Evolutionary conservation across 257 asterid species (phyloP), one percentile per base, ranked within the genome.

Genomic region (Ilex asprella): DNA sequence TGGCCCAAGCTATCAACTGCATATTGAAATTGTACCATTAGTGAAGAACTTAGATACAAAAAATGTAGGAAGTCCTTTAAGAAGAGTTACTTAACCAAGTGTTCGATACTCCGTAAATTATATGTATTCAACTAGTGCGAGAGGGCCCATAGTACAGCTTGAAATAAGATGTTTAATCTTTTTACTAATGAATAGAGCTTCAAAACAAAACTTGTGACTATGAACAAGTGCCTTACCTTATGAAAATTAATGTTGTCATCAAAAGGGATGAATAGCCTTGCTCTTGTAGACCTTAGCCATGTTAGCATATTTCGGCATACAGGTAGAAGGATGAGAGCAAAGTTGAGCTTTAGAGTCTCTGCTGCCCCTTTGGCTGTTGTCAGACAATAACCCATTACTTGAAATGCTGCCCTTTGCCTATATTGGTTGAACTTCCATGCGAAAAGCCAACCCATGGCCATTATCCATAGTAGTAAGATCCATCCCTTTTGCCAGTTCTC

Each of bases 361-460:
- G 97, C 97, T 10, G 97, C 96, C 7, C 97, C 97, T 67, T 90
- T 90, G 56, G 97, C 96, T 5, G 95, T 90, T 10, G 96, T 64
- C 32, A 87, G 72, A 75, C 97, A 90, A 65, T 85, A 65, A 1
- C 97, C 97, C 96, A 85, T 82, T 29, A 83, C 62, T 10, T 85
- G 93, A 75, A 87, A 90, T 5, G 93, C 92, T 6, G 82, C 65
- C 57, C 60, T 77, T 30, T 59, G 86, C 66, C 78, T 62, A 67
- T 90, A 85, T 41, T 85, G 93, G 6, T 72, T 30, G 76, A 85
- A 90, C 66, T 90, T 90, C 97, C 97, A 90, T 10, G 88, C 68
- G 80, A 90, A 90, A 41, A 90, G 87, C 31, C 70, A 84, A 14
- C 67, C 82, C 96, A 87, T 87, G n/a, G 71, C 67, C 27, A 70